Conservation (phyloP, 768 basidiomycete species). For the Amylocystis lapponica region DNA sequence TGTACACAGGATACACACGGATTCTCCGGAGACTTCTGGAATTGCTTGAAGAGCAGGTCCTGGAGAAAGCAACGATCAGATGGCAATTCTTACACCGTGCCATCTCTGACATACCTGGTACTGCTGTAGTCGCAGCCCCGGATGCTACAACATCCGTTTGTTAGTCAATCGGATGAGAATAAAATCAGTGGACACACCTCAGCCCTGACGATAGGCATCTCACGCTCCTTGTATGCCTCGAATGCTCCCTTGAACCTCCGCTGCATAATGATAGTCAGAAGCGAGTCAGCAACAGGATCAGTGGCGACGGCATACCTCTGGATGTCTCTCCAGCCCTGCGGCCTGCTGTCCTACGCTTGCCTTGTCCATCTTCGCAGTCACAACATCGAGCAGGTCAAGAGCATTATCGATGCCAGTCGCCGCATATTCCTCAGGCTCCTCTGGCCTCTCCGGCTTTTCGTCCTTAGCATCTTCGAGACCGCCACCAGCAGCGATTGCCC, state of each 20-base stretch:
- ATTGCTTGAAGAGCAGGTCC: slow-evolving; percentile 88
- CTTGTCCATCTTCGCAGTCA: slow-evolving; percentile 91
- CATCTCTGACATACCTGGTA: slow-evolving; percentile 55
- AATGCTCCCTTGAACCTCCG: slow-evolving; percentile 92
- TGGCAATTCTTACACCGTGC: no score
- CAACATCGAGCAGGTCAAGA: slow-evolving; percentile 80
- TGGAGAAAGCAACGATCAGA: slow-evolving; percentile 22
- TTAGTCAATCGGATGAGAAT: slow-evolving; percentile 4
- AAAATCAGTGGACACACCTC: slow-evolving; percentile 53
- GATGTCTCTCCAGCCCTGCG: slow-evolving; percentile 82
- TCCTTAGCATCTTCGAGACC: slow-evolving; percentile 29
- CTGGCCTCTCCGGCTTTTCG: slow-evolving; percentile 24
- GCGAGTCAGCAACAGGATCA: background rate
- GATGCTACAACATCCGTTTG: slow-evolving; percentile 46
- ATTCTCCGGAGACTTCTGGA: slow-evolving; percentile 95
- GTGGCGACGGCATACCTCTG: slow-evolving; percentile 66
- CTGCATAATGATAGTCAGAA: slow-evolving; percentile 43
- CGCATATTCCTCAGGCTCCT: slow-evolving; percentile 59
- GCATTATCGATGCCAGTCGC: slow-evolving; percentile 92
- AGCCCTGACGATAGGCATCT: slow-evolving; percentile 68
- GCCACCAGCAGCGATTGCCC: slow-evolving; percentile 76
- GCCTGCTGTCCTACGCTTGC: slow-evolving; percentile 85
- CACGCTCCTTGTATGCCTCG: slow-evolving; percentile 84
- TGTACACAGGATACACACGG: slow-evolving; percentile 52
- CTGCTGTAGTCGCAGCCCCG: slow-evolving; percentile 86